Evolutionary conservation across 2,329 filamentous ascomycete genomes (phyloP), one percentile per base, ranked within the genome.

Genomic region (Apiospora arundinis): DNA sequence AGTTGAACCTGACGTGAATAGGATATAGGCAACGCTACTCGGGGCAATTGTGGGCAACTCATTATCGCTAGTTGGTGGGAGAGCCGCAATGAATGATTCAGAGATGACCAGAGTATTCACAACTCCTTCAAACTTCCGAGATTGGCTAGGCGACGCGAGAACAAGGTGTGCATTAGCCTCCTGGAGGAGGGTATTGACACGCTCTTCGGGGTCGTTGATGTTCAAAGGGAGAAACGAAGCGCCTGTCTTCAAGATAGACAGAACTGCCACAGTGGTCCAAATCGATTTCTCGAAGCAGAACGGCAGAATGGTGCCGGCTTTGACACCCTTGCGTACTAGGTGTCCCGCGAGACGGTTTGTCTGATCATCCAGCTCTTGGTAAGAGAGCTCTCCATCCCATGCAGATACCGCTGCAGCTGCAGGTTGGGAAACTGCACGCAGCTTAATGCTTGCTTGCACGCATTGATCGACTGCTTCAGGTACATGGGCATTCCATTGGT

Each of bases 1-100:
- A 11, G 71, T 72, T 2, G 69, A 70, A 14, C 67, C 67, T 9
- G 67, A 68, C 1, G 67, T 68, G 28, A 68, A 68, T 0, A 68
- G 42, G 4, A 68, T 49, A 21, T 68, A 68, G 1, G 67, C 67
- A 7, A 48, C 14, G 21, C 28, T 40, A 8, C 28, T 32, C 23
- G 67, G 45, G 45, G 9, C 14, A 18, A 40, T 8, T 21, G 12
- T 6, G 8, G 56, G 56, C 14, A 63, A 8, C 4, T 63, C 28
- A 7, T 7, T 8, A 1, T 23, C 32, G 2, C 40, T 14, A 8
- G 1, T 11, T 40, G 32, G 3, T 11, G 56, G 56, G 1, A 63
- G 4, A 12, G 18, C 32, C 0, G 18, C n/a, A 18, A 63, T n/a
- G 56, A 40, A n/a, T 3, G 56, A 21, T 11, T 40, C 21, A 4